Conservation (phyloP, 2,329 filamentous ascomycete genomes). For the Sarocladium kiliense region DNA sequence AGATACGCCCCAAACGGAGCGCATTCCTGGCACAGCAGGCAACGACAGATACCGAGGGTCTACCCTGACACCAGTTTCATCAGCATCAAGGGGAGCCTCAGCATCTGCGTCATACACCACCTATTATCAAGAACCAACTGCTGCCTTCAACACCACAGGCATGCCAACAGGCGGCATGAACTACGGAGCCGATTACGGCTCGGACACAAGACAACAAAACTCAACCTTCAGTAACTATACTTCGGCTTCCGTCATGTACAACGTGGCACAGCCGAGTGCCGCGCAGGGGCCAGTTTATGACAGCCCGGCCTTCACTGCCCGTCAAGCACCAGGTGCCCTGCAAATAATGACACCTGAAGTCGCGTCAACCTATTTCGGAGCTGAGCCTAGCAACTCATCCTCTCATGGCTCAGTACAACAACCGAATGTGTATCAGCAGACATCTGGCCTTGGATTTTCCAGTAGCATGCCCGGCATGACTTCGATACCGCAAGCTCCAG, state of each 20-base stretch:
- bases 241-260: slow-evolving; percentile 71
- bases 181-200: slow-evolving; percentile 62
- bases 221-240: slow-evolving; percentile 55
- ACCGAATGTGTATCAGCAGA: slow-evolving; percentile 62
- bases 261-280: slow-evolving; percentile 59
- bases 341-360: slow-evolving; percentile 55
- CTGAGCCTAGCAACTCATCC: slow-evolving; percentile 39
- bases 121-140: slow-evolving; percentile 52
- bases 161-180: slow-evolving; percentile 50
- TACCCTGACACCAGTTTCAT: slow-evolving; percentile 30
- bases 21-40: slow-evolving; percentile 23
- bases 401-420: slow-evolving; percentile 43
- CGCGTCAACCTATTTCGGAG: slow-evolving; percentile 66
- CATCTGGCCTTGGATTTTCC: slow-evolving; percentile 49
- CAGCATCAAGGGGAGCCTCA: slow-evolving; percentile 27
- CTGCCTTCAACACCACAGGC: slow-evolving; percentile 48
- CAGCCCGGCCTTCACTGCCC: slow-evolving; percentile 66
- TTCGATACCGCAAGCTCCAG: slow-evolving; percentile 35
- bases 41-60: slow-evolving; percentile 42
- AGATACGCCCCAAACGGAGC: slow-evolving; percentile 42
- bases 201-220: slow-evolving; percentile 53
- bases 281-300: slow-evolving; percentile 65
- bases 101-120: slow-evolving; percentile 51
- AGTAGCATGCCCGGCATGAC: slow-evolving; percentile 41
- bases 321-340: slow-evolving; percentile 64